A percentile compares a stretch with the other conserved stretches of the same genome.
Conservation (phyloP, 2,329 filamentous ascomycete genomes). For the Cladobotryum mycophilum region DNA sequence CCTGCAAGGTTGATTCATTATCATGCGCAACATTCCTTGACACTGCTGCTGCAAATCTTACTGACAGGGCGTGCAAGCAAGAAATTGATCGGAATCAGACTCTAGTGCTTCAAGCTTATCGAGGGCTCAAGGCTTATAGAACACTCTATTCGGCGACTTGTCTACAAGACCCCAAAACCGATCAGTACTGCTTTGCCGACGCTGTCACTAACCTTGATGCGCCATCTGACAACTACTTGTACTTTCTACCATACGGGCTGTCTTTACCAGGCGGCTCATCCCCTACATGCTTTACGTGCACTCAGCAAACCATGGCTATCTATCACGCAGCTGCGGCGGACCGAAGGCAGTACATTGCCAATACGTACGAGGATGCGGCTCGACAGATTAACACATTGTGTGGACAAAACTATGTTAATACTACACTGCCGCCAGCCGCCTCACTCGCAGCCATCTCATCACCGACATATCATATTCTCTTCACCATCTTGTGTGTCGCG, state of each 20-base stretch:
- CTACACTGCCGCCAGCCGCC: constrained; percentile 39
- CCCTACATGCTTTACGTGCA: constrained; percentile 72
- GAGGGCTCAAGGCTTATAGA: constrained; percentile 70
- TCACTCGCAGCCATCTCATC: constrained; percentile 12
- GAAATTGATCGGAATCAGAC: constrained; percentile 65
- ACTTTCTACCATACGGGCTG: constrained; percentile 77
- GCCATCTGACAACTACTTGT: constrained; percentile 70
- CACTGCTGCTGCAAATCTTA: constrained; percentile 59
- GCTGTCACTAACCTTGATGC: constrained; percentile 71
- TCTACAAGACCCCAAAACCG: constrained; percentile 58
- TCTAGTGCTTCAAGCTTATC: constrained; percentile 66
- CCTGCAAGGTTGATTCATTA: constrained; percentile 62
- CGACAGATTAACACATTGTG: constrained; percentile 63
- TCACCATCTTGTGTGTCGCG: constrained; percentile 11
- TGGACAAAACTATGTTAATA: constrained; percentile 52
- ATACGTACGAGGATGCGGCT: constrained; percentile 67
- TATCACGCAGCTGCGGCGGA: constrained; percentile 66
- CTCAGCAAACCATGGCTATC: constrained; percentile 74
- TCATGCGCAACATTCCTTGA: constrained; percentile 62
- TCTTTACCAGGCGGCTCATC: constrained; percentile 57
- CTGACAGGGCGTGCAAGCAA: constrained; percentile 58
- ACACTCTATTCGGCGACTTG: constrained; percentile 77
- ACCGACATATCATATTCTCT: constrained; percentile 15
- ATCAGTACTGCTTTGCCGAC: constrained; percentile 74
- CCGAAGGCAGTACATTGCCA: constrained; percentile 57